Evolutionary conservation across 208 protist species (phyloP).

Genomic region (Wallacemonas rigidus): DNA sequence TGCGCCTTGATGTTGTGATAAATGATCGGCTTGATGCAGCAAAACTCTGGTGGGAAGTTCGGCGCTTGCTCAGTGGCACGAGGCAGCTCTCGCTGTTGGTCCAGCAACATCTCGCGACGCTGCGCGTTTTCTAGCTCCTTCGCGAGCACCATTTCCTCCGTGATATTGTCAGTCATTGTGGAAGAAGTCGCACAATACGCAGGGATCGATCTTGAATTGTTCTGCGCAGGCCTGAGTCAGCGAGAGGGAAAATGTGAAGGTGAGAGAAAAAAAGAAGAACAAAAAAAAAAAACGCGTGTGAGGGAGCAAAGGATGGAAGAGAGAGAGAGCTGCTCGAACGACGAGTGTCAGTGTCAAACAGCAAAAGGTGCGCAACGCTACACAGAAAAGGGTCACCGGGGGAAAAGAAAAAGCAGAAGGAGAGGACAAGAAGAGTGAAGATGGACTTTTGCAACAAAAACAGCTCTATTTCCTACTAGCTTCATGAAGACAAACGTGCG

Average conservation of each 20-base stretch:
- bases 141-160: conserved; percentile 70
- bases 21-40: conserved; percentile 80
- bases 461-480: no score
- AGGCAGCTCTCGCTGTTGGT: conserved; percentile 32
- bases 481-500: no score
- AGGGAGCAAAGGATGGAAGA: no score
- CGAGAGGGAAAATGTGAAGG: neutral
- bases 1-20: conserved; percentile 86
- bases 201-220: neutral
- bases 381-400: no score
- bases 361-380: no score
- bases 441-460: no score
- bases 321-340: no score
- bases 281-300: conserved; percentile 18
- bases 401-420: no score
- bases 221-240: neutral
- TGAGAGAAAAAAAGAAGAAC: conserved; percentile 17
- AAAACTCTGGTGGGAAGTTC: conserved; percentile 85
- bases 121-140: conserved; percentile 73
- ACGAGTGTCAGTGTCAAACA: no score
- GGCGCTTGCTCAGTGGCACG: conserved; percentile 46
- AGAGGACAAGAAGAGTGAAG: no score
- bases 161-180: conserved; percentile 27
- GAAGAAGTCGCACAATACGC: neutral
- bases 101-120: conserved; percentile 45